Evolutionary conservation across 1,139 yeast genomes (phyloP).

Genomic region (Geotrichum australiense): DNA sequence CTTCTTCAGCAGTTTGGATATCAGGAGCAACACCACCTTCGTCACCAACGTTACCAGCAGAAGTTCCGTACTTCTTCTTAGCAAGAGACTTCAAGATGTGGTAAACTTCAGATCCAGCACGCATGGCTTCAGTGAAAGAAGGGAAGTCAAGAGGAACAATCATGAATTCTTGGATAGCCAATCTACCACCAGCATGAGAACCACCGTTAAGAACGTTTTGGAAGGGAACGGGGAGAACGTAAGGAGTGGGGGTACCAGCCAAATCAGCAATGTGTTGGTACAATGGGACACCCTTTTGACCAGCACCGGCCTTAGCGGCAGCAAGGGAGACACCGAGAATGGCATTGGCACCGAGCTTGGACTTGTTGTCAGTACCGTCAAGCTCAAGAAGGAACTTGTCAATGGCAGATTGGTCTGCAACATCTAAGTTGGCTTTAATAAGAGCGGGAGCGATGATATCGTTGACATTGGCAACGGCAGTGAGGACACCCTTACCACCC

Average conservation of each 20-base stretch:
- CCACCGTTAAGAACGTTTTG: constrained; percentile 98
- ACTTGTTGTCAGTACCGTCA: constrained; percentile 92
- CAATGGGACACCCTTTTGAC: constrained; percentile 78
- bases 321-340: constrained; percentile 92
- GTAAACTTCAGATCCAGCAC: constrained; percentile 95
- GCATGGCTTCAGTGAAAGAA: constrained; percentile 84
- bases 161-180: constrained; percentile 98
- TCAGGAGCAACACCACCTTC: constrained; percentile 99
- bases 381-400: constrained; percentile 71
- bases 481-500: constrained; percentile 92
- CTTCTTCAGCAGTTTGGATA: constrained; percentile 87
- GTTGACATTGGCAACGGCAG: constrained; percentile 90
- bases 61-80: constrained; percentile 88
- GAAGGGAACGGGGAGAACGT: constrained; percentile 90
- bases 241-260: constrained; percentile 60
- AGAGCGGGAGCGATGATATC: constrained; percentile 84
- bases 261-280: constrained; percentile 77
- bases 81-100: constrained; percentile 86
- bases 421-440: constrained; percentile 62
- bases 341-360: constrained; percentile 94
- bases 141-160: constrained; percentile 88
- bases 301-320: constrained; percentile 92
- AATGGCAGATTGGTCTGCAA: constrained; percentile 68
- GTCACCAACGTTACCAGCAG: constrained; percentile 99
- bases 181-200: constrained; percentile 98